Percentiles rank a stretch among this genome's conserved stretches.
phyloP scores from a whole-genome alignment of 2,329 filamentous ascomycete species.

The Coleophoma cylindrospora region DNA sequence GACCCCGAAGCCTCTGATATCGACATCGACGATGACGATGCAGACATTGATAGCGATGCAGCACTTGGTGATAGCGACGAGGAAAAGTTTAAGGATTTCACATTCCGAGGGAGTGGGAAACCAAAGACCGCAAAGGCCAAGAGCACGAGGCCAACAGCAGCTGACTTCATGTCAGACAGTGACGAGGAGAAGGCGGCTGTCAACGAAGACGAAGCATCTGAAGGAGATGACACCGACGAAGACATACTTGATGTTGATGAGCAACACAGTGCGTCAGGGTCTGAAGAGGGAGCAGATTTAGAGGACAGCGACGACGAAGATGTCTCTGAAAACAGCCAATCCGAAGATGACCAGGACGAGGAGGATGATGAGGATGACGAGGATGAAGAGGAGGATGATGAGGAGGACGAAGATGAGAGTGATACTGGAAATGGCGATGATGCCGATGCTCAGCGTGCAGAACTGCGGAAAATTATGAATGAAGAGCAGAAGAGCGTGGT shows the following conservation, averaged over 20 bases:
- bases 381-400: slow-evolving; percentile 31
- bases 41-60: slow-evolving; percentile 57
- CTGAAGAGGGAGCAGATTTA: slow-evolving; percentile 18
- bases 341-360: slow-evolving; percentile 20
- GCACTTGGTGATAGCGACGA: slow-evolving; percentile 83
- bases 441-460: slow-evolving; percentile 38
- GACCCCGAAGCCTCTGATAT: slow-evolving; percentile 53
- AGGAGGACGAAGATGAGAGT: slow-evolving; percentile 20
- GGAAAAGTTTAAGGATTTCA: slow-evolving; percentile 73
- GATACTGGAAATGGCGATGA: slow-evolving; percentile 23
- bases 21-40: slow-evolving; percentile 49
- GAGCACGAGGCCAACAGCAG: slow-evolving; percentile 41
- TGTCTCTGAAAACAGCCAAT: slow-evolving; percentile 4
- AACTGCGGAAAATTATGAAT: slow-evolving; percentile 63
- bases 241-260: slow-evolving; percentile 25
- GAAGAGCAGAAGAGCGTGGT: slow-evolving; percentile 63
- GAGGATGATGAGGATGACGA: slow-evolving; percentile 26
- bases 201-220: slow-evolving; percentile 15
- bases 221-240: slow-evolving; percentile 24
- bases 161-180: slow-evolving; percentile 49
- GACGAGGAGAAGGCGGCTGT: slow-evolving; percentile 29
- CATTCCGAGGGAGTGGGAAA: slow-evolving; percentile 54
- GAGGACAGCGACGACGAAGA: slow-evolving; percentile 19
- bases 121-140: slow-evolving; percentile 30
- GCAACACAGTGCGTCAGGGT: slow-evolving; percentile 27